Evolutionary conservation across 805 yeast species (phyloP), one percentile per base, ranked within the genome.

Genomic region (Alloascoidea hylecoeti): DNA sequence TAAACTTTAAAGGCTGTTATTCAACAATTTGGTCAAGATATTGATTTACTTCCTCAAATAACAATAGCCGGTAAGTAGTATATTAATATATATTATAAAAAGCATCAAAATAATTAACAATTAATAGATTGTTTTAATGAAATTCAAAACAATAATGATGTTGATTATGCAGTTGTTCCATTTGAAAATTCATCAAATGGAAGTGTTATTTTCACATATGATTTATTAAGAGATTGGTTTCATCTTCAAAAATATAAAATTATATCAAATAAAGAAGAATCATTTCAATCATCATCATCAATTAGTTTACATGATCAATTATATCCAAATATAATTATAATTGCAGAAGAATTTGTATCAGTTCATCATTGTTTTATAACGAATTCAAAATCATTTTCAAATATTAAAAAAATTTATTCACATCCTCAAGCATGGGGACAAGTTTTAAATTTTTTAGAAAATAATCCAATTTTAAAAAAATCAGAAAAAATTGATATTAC

Each of bases 401-500:
- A 64, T 12, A 68, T 86, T 38, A 56, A 52, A 13, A 70, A 65
- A 19, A 68, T 89, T 15, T 83, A 82, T 58, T 82, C 96, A 2
- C 98, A 89, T 57, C 96, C 98, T 2, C 98, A 89, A 55, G 98
- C 88, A 0, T 89, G 98, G 98, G 94, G 96, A 5, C 98, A 89
- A 53, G 78, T 83, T 37, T 61, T 68, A 2, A 53, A 60, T 16
- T 92, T 82, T 60, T 52, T 81, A 33, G 37, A 44, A 19, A 37
- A 46, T 35, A 51, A 61, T 15, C 44, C 38, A 12, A 38, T 42
- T 44, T 43, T 61, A 51, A 41, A 50, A 33, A 39, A 52, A 12
- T 61, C 70, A 23, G 67, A 66, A 38, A 66, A 58, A 42, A 63
- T 80, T 14, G 95, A 86, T 55, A 66, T 78, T 2, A 64, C 69